Base-by-base conservation (phyloP, 371 early-diverging fungal genomes). In the Mucor circinelloides region DNA sequence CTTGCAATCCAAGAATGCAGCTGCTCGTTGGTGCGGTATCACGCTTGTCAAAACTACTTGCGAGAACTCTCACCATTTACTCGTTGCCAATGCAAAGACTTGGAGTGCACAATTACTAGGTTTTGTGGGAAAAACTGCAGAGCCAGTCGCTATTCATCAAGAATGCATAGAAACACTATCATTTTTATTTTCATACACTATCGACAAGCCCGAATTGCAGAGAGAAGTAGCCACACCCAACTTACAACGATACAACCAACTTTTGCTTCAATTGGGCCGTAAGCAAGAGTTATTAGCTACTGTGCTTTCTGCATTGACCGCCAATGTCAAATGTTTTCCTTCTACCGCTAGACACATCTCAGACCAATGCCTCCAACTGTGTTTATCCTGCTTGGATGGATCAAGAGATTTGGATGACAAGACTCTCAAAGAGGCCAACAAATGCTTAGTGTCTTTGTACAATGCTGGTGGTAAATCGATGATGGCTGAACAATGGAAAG, bases 21-120 rank as follows among this genome's bases (percentile, higher is more conserved):
- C 82, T 17, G 84, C 84, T 19, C 84, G 86, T 7, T 87, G 83
- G 84, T 85, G 87, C 19, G 87, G 80, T 5, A 78, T 87, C 9
- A 73, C 70, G 23, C 78, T 87, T 58, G 72, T 89, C 9, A 71
- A 76, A 36, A 69, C 79, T 21, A 85, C 87, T 0, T 83, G 84
- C 34, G 83, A 87, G 46, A 86, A 86, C 66, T 85, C 86, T 10
- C 66, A 69, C 23, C 54, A 64, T 13, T 61, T 87, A 36, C 76
- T 80, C 44, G 28, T 77, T 21, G 78, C 76, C 1, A 73, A 84
- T 64, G 79, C 81, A 34, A 72, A 76, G 60, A 63, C 81, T 0
- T 88, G 88, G 83, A 38, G 61, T 27, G 70, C 64, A 28, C 75
- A 77, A 50, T 61, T 85, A 10, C 64, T 86, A 21, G 71, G 58